Evolutionary conservation across 495 filamentous ascomycete species (phyloP), one percentile per base, ranked within the genome.

Genomic region (Xylona heveae): DNA sequence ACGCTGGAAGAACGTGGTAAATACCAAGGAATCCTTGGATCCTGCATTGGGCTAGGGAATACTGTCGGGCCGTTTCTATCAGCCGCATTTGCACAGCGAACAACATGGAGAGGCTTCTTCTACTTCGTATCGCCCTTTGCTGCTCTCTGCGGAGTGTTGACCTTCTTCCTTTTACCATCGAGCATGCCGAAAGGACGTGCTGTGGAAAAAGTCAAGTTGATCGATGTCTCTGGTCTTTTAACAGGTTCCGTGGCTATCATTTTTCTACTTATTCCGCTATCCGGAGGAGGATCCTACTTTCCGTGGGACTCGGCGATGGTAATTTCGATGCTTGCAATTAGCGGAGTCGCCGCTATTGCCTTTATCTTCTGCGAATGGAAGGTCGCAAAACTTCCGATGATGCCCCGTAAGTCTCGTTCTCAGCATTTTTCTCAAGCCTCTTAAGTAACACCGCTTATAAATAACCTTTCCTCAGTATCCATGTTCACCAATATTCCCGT

Each of bases 351-450:
- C 0, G 40, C 62, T 18, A 26, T 65, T 24, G 42, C 52, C 0
- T 74, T 71, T 39, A 34, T 64, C 15, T 39, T 69, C 5, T 57
- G 64, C 27, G 66, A 74, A 36, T 69, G 64, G 61, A 68, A 62
- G 38, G 46, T 63, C 27, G 62, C 68, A 3, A 34, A 50, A 6
- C 46, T 74, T 31, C 68, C 68, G 3, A 72, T 74, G 57, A 58
- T 72, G 46, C 66, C 66, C 33, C 38, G 62, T 67, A 57, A 34
- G 54, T 45, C 18, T 25, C 23, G 31, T 12, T 35, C 31, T 16
- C 6, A 19, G 19, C 19, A 22, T 15, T 24, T 13, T 19, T 36
- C 43, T 53, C 31, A 51, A 39, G 16, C 9, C 3, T 18, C 5
- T 12, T 9, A 26, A 54, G 25, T 7, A 41, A 24, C 12, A 12